phyloP scores from a whole-genome alignment of 805 yeast genomes.

The Ogataea zsoltii region DNA sequence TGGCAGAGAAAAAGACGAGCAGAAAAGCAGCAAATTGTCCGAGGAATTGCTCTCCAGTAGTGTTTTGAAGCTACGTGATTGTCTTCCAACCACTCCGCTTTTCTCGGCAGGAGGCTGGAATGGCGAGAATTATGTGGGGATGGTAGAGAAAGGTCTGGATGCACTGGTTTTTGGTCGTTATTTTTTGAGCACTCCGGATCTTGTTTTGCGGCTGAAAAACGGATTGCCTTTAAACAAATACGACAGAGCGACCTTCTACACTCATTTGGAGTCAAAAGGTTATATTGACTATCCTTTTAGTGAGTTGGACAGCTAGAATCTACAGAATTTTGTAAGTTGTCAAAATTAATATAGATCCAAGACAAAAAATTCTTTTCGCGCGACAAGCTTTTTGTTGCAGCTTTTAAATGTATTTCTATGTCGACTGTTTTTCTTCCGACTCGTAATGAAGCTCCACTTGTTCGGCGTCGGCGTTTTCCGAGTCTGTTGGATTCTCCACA shows the following conservation, averaged over 20 bases:
- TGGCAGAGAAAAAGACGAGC: conserved; percentile 27
- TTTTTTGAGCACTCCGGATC: conserved; percentile 58
- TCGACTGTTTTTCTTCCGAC: not conserved
- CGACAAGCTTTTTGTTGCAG: conserved; percentile 1
- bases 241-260: conserved; percentile 48
- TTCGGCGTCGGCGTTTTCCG: not conserved
- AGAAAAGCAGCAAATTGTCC: conserved; percentile 23
- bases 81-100: conserved; percentile 32
- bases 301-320: not conserved
- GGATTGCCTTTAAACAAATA: conserved; percentile 43
- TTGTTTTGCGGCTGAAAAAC: conserved; percentile 44
- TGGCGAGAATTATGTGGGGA: conserved; percentile 23
- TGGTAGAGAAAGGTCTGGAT: conserved; percentile 9
- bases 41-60: conserved; percentile 22
- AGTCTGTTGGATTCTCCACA: not conserved
- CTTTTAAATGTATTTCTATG: not conserved
- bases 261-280: conserved; percentile 37
- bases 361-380: not conserved
- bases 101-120: conserved; percentile 33
- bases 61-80: conserved; percentile 8
- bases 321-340: not conserved
- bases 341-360: not conserved
- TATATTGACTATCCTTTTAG: conserved; percentile 43
- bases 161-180: conserved; percentile 46
- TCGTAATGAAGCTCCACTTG: not conserved